Percentiles rank a stretch among this genome's conserved stretches.
Evolutionary conservation across 148 eudicot genomes (phyloP).

Genomic region (Cornus controversa): DNA sequence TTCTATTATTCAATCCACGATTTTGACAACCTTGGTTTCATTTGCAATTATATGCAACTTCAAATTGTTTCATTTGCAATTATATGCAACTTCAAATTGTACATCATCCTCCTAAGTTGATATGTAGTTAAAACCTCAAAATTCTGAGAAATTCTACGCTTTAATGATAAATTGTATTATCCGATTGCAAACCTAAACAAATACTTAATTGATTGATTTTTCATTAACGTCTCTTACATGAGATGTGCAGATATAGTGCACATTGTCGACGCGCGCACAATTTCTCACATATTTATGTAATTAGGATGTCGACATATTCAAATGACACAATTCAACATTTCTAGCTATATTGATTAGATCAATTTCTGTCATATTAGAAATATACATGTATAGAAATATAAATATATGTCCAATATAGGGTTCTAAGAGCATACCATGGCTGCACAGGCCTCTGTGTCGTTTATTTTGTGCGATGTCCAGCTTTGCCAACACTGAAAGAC

Average conservation of each 20-base stretch:
- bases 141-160: background rate
- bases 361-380: background rate
- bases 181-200: background rate
- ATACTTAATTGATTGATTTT: background rate
- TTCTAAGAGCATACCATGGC: slow-evolving; percentile 8
- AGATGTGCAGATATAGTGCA: background rate
- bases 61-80: too few relatives aligned
- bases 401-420: background rate
- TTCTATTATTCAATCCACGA: too few relatives aligned
- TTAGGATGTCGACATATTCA: background rate
- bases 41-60: too few relatives aligned
- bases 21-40: too few relatives aligned
- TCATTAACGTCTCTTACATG: background rate
- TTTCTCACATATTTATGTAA: background rate
- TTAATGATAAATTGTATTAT: too few relatives aligned
- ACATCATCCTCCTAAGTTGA: background rate
- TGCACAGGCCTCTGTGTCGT: background rate
- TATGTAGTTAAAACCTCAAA: background rate
- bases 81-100: too few relatives aligned
- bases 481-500: background rate
- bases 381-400: background rate
- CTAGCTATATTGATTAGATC: background rate
- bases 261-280: background rate
- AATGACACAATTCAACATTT: background rate
- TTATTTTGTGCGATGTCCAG: background rate